Conservation (phyloP, 192 early-diverging fungal genomes). For the Mortierella alpina region DNA sequence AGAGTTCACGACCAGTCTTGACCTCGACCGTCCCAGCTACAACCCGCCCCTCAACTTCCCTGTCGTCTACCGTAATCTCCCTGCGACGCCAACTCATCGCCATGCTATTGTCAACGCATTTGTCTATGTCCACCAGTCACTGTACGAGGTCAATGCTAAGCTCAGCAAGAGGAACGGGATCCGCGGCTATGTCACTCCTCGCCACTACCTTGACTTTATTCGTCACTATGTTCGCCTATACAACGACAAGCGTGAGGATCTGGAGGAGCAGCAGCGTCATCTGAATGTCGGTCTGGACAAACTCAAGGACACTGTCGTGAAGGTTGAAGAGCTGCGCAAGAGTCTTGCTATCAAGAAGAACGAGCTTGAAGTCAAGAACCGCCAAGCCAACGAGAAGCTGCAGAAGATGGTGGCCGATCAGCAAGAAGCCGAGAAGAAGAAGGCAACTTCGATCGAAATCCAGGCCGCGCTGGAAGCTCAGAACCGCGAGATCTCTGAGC, state of each 20-base stretch:
- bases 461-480: constrained; percentile 79
- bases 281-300: constrained; percentile 97
- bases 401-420: constrained; percentile 95
- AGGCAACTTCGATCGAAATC: constrained; percentile 82
- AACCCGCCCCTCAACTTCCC: constrained; percentile 79
- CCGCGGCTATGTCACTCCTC: constrained; percentile 92
- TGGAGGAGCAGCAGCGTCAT: constrained; percentile 99
- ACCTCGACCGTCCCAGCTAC: constrained; percentile 83
- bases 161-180: constrained; percentile 85
- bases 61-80: constrained; percentile 76
- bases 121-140: constrained; percentile 92
- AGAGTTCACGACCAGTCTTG: constrained; percentile 93
- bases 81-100: constrained; percentile 79
- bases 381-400: constrained; percentile 95
- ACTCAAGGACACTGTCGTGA: constrained; percentile 91
- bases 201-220: constrained; percentile 99
- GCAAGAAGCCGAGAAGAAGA: constrained; percentile 92
- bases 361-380: constrained; percentile 88
- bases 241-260: constrained; percentile 90
- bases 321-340: constrained; percentile 93
- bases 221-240: constrained; percentile 90
- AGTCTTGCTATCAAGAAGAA: constrained; percentile 87
- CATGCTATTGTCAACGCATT: constrained; percentile 91
- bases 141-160: constrained; percentile 87
- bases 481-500: constrained; percentile 78